These are phyloP conservation scores for Pinus albicaulis DNA, from an alignment of 75 land plant genomes.

Conservation along the genomic window DNA sequence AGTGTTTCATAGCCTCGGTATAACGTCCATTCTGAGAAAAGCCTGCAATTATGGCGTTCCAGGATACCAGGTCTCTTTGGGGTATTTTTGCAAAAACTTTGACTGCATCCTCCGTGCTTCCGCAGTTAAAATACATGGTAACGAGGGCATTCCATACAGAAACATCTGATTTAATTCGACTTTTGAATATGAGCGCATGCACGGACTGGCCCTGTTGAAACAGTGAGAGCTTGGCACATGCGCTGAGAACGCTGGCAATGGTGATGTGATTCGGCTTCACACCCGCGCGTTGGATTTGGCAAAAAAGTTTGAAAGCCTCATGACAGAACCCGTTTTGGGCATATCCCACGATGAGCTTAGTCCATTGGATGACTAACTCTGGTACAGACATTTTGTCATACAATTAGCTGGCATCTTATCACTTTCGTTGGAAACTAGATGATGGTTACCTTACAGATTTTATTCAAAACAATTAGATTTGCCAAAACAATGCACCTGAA, in stretches of 20 bases:
- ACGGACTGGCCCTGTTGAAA: conserved; percentile 1
- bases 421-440: background rate
- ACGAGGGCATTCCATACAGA: conserved; percentile 17
- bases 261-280: background rate
- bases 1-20: conserved; percentile 19
- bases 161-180: conserved; percentile 11
- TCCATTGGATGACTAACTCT: background rate
- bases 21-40: conserved; percentile 17
- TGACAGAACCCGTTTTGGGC: background rate
- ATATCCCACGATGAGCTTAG: background rate
- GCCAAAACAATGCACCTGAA: no score
- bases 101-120: background rate
- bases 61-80: conserved; percentile 22
- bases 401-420: background rate
- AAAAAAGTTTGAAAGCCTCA: background rate
- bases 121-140: conserved; percentile 20
- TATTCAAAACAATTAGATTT: no score
- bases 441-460: no score
- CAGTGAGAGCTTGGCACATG: background rate
- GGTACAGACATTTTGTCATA: background rate
- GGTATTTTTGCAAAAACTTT: conserved; percentile 19
- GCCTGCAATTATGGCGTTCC: conserved; percentile 25
- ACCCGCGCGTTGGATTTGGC: background rate
- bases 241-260: background rate
- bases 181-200: conserved; percentile 2